Conservation (phyloP, 108 stramenopile species). For the Cyclotella atomus region DNA sequence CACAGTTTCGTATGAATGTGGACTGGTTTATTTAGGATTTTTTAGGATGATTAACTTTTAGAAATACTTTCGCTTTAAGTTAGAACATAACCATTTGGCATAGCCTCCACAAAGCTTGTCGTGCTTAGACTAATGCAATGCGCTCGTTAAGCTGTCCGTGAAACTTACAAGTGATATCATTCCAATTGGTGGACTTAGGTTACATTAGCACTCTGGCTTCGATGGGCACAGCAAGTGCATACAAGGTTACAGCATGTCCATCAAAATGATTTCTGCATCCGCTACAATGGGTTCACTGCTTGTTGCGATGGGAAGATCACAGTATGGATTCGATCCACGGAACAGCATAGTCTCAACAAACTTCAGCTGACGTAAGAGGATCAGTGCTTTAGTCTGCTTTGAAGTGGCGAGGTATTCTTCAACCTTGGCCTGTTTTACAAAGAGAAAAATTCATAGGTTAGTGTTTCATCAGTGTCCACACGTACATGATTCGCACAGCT, state of each 20-base stretch:
- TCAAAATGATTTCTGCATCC: conserved; percentile 82
- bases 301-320: conserved; percentile 35
- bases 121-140: no score
- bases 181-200: not conserved
- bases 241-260: conserved; percentile 69
- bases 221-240: not conserved
- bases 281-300: conserved; percentile 49
- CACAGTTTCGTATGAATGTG: no score
- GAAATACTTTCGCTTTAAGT: no score
- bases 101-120: no score
- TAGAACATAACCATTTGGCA: no score
- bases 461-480: no score
- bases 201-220: not conserved
- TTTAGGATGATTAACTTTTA: no score
- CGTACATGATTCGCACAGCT: no score
- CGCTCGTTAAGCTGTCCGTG: no score
- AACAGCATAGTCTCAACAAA: conserved; percentile 77
- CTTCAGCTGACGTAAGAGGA: conserved; percentile 72
- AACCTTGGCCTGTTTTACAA: conserved; percentile 58
- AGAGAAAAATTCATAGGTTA: no score
- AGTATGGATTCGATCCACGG: conserved; percentile 60
- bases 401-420: conserved; percentile 63
- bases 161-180: no score
- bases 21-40: no score
- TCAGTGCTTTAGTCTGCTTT: conserved; percentile 59